Evolutionary conservation across 2,329 filamentous ascomycete species (phyloP).

Genomic region (Dendrostoma leiphaemia): DNA sequence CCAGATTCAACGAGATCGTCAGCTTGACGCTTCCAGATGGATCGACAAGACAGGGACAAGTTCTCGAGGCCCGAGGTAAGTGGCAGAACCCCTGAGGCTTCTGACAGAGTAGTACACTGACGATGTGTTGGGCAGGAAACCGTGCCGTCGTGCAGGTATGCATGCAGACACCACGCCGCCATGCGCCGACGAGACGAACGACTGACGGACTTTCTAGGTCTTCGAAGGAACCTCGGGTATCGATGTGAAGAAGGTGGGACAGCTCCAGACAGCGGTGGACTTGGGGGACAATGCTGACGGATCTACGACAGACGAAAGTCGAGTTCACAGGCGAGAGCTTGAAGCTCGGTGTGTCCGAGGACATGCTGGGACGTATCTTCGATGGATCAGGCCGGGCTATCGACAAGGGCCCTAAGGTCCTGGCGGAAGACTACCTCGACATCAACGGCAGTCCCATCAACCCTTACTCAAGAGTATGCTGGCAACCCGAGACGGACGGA

Average conservation of each 20-base stretch:
- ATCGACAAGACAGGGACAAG: conserved; percentile 88
- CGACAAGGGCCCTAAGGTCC: conserved; percentile 97
- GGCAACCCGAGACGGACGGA: neutral
- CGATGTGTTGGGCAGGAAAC: conserved; percentile 58
- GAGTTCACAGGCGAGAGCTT: conserved; percentile 96
- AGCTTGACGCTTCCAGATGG: conserved; percentile 94
- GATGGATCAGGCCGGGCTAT: conserved; percentile 97
- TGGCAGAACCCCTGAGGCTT: conserved; percentile 13
- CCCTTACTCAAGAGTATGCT: conserved; percentile 85
- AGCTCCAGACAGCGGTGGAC: neutral
- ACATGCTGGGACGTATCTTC: conserved; percentile 99
- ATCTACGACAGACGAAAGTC: conserved; percentile 75
- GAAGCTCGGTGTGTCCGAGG: conserved; percentile 98
- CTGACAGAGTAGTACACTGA: conserved; percentile 9
- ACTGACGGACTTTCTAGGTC: conserved; percentile 57
- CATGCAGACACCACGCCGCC: conserved; percentile 11
- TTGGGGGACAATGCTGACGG: conserved; percentile 7
- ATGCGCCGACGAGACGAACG: neutral
- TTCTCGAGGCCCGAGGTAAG: conserved; percentile 93
- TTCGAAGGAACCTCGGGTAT: conserved; percentile 97
- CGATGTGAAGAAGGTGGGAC: conserved; percentile 92
- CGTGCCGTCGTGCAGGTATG: conserved; percentile 90
- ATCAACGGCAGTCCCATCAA: conserved; percentile 99
- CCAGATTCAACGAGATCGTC: conserved; percentile 96
- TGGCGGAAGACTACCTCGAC: conserved; percentile 96